Evolutionary conservation across 805 yeast genomes (phyloP).

Genomic region (Kuraishia borneana): DNA sequence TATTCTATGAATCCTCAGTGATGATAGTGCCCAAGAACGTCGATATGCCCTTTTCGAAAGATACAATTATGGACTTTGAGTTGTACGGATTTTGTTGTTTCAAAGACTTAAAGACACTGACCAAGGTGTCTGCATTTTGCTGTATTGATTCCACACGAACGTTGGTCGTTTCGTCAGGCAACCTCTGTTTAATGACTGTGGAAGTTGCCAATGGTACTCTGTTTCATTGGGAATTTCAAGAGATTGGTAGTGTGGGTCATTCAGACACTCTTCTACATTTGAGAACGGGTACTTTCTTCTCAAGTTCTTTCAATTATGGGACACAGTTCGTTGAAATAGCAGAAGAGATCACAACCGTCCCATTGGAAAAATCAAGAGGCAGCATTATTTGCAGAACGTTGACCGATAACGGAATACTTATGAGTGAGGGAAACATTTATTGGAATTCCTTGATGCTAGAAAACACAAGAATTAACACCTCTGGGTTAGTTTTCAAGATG

Average conservation of each 20-base stretch:
- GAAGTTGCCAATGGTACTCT: not conserved
- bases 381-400: too few relatives aligned
- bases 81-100: not conserved
- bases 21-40: not conserved
- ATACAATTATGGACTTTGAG: not conserved
- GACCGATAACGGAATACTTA: too few relatives aligned
- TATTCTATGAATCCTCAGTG: not conserved
- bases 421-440: too few relatives aligned
- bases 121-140: not conserved
- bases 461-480: too few relatives aligned
- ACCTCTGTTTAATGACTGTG: not conserved
- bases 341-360: too few relatives aligned
- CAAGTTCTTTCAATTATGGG: not conserved
- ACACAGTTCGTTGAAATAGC: not conserved
- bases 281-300: not conserved
- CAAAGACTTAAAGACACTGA: not conserved
- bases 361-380: too few relatives aligned
- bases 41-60: not conserved
- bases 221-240: not conserved
- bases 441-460: too few relatives aligned
- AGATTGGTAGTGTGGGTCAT: not conserved
- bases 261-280: not conserved
- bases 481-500: too few relatives aligned
- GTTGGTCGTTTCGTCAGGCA: not conserved
- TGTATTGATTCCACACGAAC: not conserved